Evolutionary conservation across 129 eudicot species (phyloP), one percentile per base, ranked within the genome.

Genomic region (Escallonia rubra): DNA sequence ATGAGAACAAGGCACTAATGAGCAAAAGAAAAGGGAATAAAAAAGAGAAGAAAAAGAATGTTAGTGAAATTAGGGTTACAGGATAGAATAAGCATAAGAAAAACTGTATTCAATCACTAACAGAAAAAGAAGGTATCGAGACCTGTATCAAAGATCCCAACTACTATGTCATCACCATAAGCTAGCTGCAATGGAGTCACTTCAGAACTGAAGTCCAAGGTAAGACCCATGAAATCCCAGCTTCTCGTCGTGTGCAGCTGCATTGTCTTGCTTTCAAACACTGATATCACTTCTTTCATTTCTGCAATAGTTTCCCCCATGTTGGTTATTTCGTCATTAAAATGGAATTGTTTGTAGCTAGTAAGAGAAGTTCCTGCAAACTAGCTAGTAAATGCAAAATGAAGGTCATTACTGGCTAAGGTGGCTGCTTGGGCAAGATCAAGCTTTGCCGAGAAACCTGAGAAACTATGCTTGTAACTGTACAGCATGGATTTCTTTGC

Each of bases 171-270:
- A 58, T 76, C 83, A 54, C 93, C 96, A 57, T 85, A 64, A 12
- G 78, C 57, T 41, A 73, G 71, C 55, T 89, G 92, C 74, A 71
- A 53, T 39, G 82, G 90, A 52, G 69, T 66, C 65, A 55, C 12
- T 54, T 68, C 39, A 6, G 61, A 68, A 57, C 50, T 63, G 51
- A 58, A 74, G 70, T 78, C 72, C 61, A 78, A 54, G 39, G 72
- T 59, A 59, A 89, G 92, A 43, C 92, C 96, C 86, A 81, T 78
- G 63, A 85, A 89, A 78, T 89, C 96, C 96, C 96, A 89, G 84
- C 90, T 89, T 83, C 96, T 78, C 11, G 96, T 89, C 16, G 96
- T 85, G 79, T 85, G 87, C 74, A 85, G 56, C 73, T 11, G 15
- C 64, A 85, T 34, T 38, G 67, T 80, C 63, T 41, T 63, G 78